These are phyloP conservation scores for Casuarina cunninghamiana DNA, from an alignment of 306 rosid species.

Conservation along the genomic window DNA sequence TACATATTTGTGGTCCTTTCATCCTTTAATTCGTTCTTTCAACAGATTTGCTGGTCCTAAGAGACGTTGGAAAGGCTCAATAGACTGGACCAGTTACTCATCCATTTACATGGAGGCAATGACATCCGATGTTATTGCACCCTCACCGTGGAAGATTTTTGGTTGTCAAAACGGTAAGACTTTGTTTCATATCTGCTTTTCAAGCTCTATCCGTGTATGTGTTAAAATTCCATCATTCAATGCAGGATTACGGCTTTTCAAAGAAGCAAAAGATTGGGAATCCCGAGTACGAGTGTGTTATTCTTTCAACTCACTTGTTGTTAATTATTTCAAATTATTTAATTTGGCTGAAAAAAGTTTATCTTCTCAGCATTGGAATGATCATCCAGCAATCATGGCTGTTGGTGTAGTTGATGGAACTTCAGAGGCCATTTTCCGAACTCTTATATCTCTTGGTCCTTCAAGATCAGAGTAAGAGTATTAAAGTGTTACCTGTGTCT, in stretches of 20 bases:
- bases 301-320: constrained; percentile 16
- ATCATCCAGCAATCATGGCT: constrained; percentile 89
- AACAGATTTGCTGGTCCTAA: constrained; percentile 62
- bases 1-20: not conserved
- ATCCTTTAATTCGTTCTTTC: constrained; percentile 13
- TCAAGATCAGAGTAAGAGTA: constrained; percentile 82
- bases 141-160: constrained; percentile 92
- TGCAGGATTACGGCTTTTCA: constrained; percentile 83
- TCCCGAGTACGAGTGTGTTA: constrained; percentile 57
- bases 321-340: constrained; percentile 21
- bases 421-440: constrained; percentile 78
- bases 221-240: constrained; percentile 21
- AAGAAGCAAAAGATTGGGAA: constrained; percentile 77
- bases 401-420: constrained; percentile 80
- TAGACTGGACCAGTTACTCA: constrained; percentile 48
- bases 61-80: constrained; percentile 46
- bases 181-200: constrained; percentile 27
- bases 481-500: constrained; percentile 18
- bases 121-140: constrained; percentile 78
- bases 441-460: constrained; percentile 82
- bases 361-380: constrained; percentile 71
- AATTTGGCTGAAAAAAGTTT: constrained; percentile 12
- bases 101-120: constrained; percentile 52
- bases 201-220: constrained; percentile 14
- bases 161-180: constrained; percentile 86